A percentile compares a stretch with the other conserved stretches of the same genome.
phyloP scores from a whole-genome alignment of 2,329 filamentous ascomycete genomes.

The Mollisia scopiformis region DNA sequence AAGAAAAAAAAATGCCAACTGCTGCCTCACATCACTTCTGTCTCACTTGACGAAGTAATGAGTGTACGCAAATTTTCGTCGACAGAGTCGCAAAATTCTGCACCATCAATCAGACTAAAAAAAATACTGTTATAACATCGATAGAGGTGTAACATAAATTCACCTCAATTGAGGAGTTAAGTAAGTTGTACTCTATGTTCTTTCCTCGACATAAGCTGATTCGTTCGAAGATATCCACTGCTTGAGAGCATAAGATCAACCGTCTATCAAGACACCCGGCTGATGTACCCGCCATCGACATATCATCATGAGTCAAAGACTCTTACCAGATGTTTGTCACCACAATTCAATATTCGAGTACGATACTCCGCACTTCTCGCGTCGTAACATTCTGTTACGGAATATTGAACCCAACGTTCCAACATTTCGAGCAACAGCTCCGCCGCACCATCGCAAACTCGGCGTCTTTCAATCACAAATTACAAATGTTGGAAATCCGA shows the following conservation, averaged over 20 bases:
- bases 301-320: not conserved
- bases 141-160: too few relatives aligned
- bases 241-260: not conserved
- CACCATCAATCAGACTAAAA: not conserved
- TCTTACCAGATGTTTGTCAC: not conserved
- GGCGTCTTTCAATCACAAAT: not conserved
- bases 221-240: not conserved
- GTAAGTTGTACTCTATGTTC: too few relatives aligned
- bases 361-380: not conserved
- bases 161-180: too few relatives aligned
- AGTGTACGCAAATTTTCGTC: not conserved
- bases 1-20: too few relatives aligned
- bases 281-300: not conserved
- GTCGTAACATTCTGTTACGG: not conserved
- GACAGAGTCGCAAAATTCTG: not conserved
- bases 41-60: not conserved
- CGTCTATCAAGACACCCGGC: not conserved
- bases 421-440: not conserved
- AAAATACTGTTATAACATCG: too few relatives aligned
- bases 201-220: too few relatives aligned
- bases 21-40: not conserved
- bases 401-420: not conserved
- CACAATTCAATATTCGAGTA: not conserved
- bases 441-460: not conserved
- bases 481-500: not conserved